These are phyloP conservation scores for Priceomyces carsonii DNA, from an alignment of 805 yeast genomes.

Conservation along the genomic window DNA sequence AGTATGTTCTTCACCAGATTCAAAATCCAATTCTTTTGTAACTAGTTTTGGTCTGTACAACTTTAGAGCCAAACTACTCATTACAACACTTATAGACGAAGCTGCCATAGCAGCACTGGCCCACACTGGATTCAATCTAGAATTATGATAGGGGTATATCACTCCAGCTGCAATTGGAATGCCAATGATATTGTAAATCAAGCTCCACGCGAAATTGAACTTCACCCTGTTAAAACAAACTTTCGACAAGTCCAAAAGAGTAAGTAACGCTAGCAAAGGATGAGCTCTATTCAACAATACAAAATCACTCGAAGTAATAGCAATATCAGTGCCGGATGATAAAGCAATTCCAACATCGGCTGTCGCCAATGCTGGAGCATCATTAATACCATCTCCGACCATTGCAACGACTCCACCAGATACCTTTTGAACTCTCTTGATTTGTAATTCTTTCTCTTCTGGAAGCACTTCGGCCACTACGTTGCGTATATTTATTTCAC, in stretches of 20 bases:
- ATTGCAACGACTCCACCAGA: constrained; percentile 53
- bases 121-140: constrained; percentile 64
- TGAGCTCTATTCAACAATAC: constrained; percentile 57
- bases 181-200: constrained; percentile 56
- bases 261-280: constrained; percentile 54
- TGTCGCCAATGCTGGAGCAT: constrained; percentile 74
- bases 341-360: constrained; percentile 81
- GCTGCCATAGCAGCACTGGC: constrained; percentile 69
- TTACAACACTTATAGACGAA: constrained; percentile 57
- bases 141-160: constrained; percentile 53
- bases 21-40: constrained; percentile 14
- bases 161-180: constrained; percentile 70
- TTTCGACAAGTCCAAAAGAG: constrained; percentile 52
- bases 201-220: constrained; percentile 62
- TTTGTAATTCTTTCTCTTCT: constrained; percentile 63
- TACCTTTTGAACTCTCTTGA: constrained; percentile 52
- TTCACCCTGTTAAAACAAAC: constrained; percentile 53
- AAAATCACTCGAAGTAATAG: constrained; percentile 73
- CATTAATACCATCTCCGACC: constrained; percentile 99
- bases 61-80: constrained; percentile 54
- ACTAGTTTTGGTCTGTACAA: constrained; percentile 44
- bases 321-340: constrained; percentile 75
- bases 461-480: constrained; percentile 76
- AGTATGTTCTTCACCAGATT: no score
- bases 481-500: constrained; percentile 57